A percentile compares a stretch with the other conserved stretches of the same genome.
Conservation (phyloP, 2,329 filamentous ascomycete genomes). For the Xylaria hypoxylon region DNA sequence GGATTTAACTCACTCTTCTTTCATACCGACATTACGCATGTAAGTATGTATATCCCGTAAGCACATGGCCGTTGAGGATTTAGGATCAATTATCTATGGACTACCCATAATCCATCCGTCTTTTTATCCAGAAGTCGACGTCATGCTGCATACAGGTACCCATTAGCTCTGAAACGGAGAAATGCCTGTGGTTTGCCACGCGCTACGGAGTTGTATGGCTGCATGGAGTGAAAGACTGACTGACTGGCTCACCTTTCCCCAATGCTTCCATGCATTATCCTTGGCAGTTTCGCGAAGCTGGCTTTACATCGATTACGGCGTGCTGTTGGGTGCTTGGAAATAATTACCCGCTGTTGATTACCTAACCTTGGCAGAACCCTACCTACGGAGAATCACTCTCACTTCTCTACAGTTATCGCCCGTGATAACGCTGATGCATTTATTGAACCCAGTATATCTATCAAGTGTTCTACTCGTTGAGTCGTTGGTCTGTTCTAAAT, state of each 20-base stretch:
- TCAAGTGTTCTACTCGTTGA: too few species aligned
- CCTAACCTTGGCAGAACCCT: neutral
- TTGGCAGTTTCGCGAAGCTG: neutral
- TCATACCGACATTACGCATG: neutral
- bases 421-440: neutral
- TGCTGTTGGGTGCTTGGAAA: neutral
- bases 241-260: neutral
- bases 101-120: neutral
- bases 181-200: neutral
- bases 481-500: neutral
- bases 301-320: neutral
- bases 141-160: conserved; percentile 1
- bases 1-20: too few species aligned
- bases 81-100: too few species aligned
- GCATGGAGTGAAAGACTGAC: too few species aligned
- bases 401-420: neutral
- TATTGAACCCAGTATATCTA: too few species aligned
- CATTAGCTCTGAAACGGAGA: conserved; percentile 1
- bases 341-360: neutral
- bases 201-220: neutral
- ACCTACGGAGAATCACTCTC: neutral
- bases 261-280: neutral
- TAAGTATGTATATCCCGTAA: neutral
- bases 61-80: too few species aligned
- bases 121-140: neutral